phyloP scores from a whole-genome alignment of 345 rosid genomes.

The Cardiospermum halicacabum region DNA sequence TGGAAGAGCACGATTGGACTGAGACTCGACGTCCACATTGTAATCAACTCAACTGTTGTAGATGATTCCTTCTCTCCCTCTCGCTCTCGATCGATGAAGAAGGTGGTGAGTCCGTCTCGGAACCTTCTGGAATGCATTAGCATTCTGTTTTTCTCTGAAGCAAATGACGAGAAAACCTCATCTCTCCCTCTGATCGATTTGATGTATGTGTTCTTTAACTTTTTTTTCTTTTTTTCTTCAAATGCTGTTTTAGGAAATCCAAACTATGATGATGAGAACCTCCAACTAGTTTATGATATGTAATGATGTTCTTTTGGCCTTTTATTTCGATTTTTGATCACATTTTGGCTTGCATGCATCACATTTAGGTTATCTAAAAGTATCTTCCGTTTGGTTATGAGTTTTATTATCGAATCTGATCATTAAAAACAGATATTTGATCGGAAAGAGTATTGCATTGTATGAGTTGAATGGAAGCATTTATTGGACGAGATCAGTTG shows the following conservation, averaged over 20 bases:
- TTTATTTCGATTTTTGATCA: neutral
- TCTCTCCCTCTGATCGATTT: neutral
- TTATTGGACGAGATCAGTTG: too few relatives aligned
- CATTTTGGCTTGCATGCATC: neutral
- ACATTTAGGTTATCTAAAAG: too few relatives aligned
- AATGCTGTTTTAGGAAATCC: neutral
- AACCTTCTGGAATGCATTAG: neutral
- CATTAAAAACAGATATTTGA: too few relatives aligned
- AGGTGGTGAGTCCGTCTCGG: conserved; percentile 5
- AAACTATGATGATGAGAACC: neutral
- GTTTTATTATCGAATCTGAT: too few relatives aligned
- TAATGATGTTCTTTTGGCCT: neutral
- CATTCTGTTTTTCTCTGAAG: neutral
- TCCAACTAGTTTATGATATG: neutral
- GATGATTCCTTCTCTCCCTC: neutral
- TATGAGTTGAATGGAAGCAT: too few relatives aligned
- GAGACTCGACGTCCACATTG: neutral
- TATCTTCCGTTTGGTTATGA: too few relatives aligned
- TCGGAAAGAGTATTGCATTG: too few relatives aligned
- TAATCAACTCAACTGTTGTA: neutral
- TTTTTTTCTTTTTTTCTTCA: neutral
- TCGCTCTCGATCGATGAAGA: neutral
- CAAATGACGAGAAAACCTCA: neutral
- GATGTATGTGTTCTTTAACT: neutral
- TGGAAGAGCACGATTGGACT: conserved; percentile 11